Conservation (phyloP, 257 asterid genomes). For the Solanum pimpinellifolium region DNA sequence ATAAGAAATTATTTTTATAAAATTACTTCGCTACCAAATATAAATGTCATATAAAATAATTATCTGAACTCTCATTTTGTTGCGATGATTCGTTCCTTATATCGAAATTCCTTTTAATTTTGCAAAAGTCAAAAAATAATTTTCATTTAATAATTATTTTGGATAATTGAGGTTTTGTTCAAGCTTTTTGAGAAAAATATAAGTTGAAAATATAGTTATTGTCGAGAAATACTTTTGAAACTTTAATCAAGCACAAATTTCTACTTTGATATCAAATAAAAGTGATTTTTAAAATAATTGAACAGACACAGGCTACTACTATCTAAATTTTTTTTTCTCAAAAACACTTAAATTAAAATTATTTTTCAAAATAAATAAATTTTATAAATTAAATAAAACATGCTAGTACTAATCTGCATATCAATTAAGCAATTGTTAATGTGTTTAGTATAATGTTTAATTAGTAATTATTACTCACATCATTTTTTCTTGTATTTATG, state of each 20-base stretch:
- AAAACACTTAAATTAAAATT: no score
- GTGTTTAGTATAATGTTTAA: neutral
- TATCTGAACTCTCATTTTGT: no score
- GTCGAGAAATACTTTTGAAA: no score
- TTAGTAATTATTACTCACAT: neutral
- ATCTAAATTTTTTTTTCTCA: neutral
- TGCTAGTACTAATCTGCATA: neutral
- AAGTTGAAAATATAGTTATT: no score
- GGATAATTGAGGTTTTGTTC: neutral
- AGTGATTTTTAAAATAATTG: no score
- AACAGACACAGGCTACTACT: neutral
- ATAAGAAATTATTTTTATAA: neutral
- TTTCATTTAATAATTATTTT: neutral
- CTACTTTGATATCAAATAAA: no score
- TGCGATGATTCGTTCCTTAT: no score
- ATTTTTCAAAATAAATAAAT: no score
- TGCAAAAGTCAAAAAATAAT: neutral
- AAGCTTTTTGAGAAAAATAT: no score
- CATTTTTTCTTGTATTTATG: neutral
- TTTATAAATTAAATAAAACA: no score
- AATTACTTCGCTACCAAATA: neutral
- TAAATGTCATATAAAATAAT: neutral
- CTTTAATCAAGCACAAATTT: no score
- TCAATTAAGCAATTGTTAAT: neutral
- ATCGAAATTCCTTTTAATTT: neutral